Base-by-base conservation (phyloP, 2,329 filamentous ascomycete genomes). In the Aspergillus sergii region DNA sequence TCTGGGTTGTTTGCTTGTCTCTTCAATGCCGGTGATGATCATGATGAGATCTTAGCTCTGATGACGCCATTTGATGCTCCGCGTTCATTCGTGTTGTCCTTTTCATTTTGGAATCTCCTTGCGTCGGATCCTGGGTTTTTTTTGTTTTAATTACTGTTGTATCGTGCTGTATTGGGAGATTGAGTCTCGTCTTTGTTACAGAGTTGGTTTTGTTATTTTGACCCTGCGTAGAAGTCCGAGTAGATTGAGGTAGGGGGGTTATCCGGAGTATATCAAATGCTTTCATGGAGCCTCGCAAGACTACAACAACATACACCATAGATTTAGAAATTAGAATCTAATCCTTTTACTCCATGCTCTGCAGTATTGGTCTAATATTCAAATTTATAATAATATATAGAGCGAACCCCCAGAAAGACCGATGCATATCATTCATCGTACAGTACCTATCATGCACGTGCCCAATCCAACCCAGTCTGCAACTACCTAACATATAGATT, bases 1-100 rank as follows among this genome's bases (percentile, higher is more conserved):
- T 12, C 46, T 30, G 34, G 34, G 34, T 55, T 43, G n/a, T 54
- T 21, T 34, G 16, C 28, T n/a, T 30, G 28, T 51, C 39, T 16
- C 16, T 21, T 30, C 51, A 36, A 55, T 55, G 43, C 50, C 45
- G 43, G 54, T 60, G 57, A 43, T 60, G 50, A 60, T 45, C 54
- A 61, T 64, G 63, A 61, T 60, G 63, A 59, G 56, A 63, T 63
- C 58, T 65, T 63, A 65, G 63, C 58, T 60, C 32, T 65, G 63
- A 65, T 65, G 60, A 63, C 63, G 63, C 63, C 60, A 65, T 65
- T 63, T 63, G 63, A 63, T 58, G 3, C 46, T 51, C 28, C 23
- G 41, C 21, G 43, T 41, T 61, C 32, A 56, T 45, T 48, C 45
- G 60, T 60, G 59, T 56, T 61, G 48, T 34, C 58, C 23, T 61